Evolutionary conservation across 805 yeast species (phyloP), one percentile per base, ranked within the genome.

Genomic region (Candida khao-thaluensis): DNA sequence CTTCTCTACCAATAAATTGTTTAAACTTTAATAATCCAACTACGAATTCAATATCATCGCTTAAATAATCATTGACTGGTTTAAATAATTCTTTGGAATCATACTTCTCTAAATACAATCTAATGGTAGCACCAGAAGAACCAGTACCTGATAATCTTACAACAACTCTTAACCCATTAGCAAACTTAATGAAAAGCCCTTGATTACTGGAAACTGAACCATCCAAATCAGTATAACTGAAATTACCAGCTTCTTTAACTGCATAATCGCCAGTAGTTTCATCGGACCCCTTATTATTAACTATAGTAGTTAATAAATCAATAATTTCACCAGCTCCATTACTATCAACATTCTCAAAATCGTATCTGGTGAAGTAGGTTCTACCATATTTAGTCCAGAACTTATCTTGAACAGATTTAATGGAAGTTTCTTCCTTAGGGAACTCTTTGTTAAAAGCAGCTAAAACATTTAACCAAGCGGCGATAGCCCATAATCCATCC

Each of bases 401-500:
- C 42, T 79, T 77, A 30, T 72, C 64, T 72, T 90, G 97, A 42
- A 91, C 91, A 28, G 78, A 74, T 49, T 79, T 77, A 52, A 91
- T 88, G 20, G 93, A 76, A 17, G 85, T 82, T 31, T 62, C 64
- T 42, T 57, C 55, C 24, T 69, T 70, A 36, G 87, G 84, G 56
- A 81, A 72, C 37, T 67, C 57, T 53, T 74, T 70, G 54, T 80
- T 79, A 60, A 84, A 89, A 32, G 82, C 87, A 17, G 97, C 98
- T 56, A 91, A 74, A 40, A 91, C 88, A 56, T 93, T 93, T 57
- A 93, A 77, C 99, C 99, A 91, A 5, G 98, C 98, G 45, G 88
- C 77, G 55, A 91, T 79, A 25, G 98, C 98, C 99, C 99, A 91
- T 44, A 91, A 66, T 45, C 99, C 99, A 66, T 91, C 99, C 64